These are phyloP conservation scores for Aureobasidium melanogenum DNA, from an alignment of 2,329 filamentous ascomycete species.

Conservation along the genomic window DNA sequence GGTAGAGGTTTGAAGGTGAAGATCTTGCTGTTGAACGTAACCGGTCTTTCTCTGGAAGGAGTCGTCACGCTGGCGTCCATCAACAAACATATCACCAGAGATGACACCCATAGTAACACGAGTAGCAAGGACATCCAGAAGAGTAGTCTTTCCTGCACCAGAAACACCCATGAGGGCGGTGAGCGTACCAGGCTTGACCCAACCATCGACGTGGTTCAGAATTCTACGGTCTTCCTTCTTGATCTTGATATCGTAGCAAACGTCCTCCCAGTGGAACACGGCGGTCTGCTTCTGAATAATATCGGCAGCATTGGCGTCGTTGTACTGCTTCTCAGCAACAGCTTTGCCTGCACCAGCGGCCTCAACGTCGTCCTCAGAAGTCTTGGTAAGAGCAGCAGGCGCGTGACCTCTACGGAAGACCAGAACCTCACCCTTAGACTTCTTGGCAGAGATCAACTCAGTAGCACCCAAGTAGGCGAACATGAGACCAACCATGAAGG, in stretches of 20 bases:
- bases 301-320: slow-evolving; percentile 25
- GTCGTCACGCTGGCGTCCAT: slow-evolving; percentile 62
- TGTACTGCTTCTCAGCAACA: slow-evolving; percentile 10
- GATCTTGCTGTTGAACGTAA: slow-evolving; percentile 87
- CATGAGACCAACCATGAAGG: slow-evolving; percentile 36
- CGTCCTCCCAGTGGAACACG: slow-evolving; percentile 44
- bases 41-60: slow-evolving; percentile 90
- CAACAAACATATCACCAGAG: slow-evolving; percentile 76
- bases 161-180: slow-evolving; percentile 44
- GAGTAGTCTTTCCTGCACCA: slow-evolving; percentile 54
- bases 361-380: slow-evolving; percentile 18
- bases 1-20: slow-evolving; percentile 75
- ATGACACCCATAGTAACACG: slow-evolving; percentile 85
- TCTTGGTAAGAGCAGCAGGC: slow-evolving; percentile 26
- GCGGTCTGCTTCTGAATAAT: slow-evolving; percentile 34
- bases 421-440: slow-evolving; percentile 44
- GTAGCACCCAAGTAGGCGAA: slow-evolving; percentile 34
- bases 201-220: slow-evolving; percentile 46
- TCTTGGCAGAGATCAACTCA: slow-evolving; percentile 40
- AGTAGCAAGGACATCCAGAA: slow-evolving; percentile 73
- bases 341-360: slow-evolving; percentile 17
- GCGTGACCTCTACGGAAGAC: slow-evolving; percentile 38
- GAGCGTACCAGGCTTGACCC: slow-evolving; percentile 47
- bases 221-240: slow-evolving; percentile 43
- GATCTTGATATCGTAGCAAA: slow-evolving; percentile 46